phyloP scores from a whole-genome alignment of 371 early-diverging fungal genomes.

The Mycotypha africana region DNA sequence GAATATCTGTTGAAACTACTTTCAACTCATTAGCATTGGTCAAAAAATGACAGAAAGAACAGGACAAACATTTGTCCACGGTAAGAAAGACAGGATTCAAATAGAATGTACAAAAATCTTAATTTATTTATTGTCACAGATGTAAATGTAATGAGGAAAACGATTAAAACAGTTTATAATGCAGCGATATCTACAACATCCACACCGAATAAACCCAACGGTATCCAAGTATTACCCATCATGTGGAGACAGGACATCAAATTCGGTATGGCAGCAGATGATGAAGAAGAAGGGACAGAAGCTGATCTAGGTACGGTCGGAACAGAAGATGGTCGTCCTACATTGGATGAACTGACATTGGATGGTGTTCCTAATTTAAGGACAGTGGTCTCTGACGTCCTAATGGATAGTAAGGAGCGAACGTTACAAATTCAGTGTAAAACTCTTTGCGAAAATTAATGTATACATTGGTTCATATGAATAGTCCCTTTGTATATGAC shows the following conservation, averaged over 20 bases:
- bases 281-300: slow-evolving; percentile 36
- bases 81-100: slow-evolving; percentile 34
- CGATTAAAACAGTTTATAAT: slow-evolving; percentile 52
- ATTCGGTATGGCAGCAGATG: slow-evolving; percentile 61
- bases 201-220: slow-evolving; percentile 29
- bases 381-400: slow-evolving; percentile 73
- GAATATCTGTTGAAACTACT: no score
- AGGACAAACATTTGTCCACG: slow-evolving; percentile 71
- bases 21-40: slow-evolving; percentile 57
- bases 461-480: not conserved
- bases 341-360: slow-evolving; percentile 69
- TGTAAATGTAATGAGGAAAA: slow-evolving; percentile 63
- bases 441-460: not conserved
- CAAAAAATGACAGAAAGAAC: slow-evolving; percentile 73
- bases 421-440: no score
- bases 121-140: slow-evolving; percentile 31
- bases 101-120: not conserved
- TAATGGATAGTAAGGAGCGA: slow-evolving; percentile 75
- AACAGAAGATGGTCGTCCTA: slow-evolving; percentile 56
- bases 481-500: slow-evolving; percentile 81
- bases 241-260: slow-evolving; percentile 77
- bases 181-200: slow-evolving; percentile 19
- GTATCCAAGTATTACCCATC: slow-evolving; percentile 78
- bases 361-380: slow-evolving; percentile 81
- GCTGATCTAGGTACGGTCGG: slow-evolving; percentile 52